Evolutionary conservation across 352 stramenopile species (phyloP), one percentile per base, ranked within the genome.

Genomic region (Phytopythium mirpurense): DNA sequence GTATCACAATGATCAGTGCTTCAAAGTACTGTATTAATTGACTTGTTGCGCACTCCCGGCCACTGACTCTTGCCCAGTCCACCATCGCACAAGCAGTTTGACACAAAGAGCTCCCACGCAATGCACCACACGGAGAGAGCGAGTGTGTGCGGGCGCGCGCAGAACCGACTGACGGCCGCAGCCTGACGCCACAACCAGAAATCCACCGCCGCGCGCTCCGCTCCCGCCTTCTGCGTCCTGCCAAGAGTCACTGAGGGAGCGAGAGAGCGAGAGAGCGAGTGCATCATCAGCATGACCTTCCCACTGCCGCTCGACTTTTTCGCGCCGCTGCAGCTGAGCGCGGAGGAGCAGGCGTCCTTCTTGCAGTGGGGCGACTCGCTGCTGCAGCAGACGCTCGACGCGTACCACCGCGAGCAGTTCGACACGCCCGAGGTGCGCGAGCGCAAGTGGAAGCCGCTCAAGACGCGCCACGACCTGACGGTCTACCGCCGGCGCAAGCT

Each of bases 381-480:
- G 10, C 62, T 90, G 10, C 63, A 82, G 31, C 63, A 85, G 51
- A 90, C 80, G n/a, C 68, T 90, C 32, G 67, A 86, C 48, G 67
- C 74, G 15, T 86, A 86, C 47, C 77, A 86, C 43, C 73, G 72
- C 43, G 73, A 88, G 42, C 78, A 88, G 57, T 82, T 82, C 52
- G 64, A 83, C 52, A 80, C 78, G 27, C 62, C 65, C 37, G 78
- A 90, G 51, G 65, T 72, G 44, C 69, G 68, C 23, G 75, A 88
- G 54, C 67, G 65, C 48, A 78, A 82, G 59, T 90, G 78, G 75
- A 90, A 90, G 52, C 53, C 64, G 36, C 74, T 90, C 59, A 90
- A 90, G 63, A 63, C 83, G 52, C 70, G 70, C 34, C 65, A 59
- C 40, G 67, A 75, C 2, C 63, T 90, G 56, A 86, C 71, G 11